A percentile compares a stretch with the other conserved stretches of the same genome.
Evolutionary conservation across 495 filamentous ascomycete genomes (phyloP).

Genomic region (Penicillium antarcticum): DNA sequence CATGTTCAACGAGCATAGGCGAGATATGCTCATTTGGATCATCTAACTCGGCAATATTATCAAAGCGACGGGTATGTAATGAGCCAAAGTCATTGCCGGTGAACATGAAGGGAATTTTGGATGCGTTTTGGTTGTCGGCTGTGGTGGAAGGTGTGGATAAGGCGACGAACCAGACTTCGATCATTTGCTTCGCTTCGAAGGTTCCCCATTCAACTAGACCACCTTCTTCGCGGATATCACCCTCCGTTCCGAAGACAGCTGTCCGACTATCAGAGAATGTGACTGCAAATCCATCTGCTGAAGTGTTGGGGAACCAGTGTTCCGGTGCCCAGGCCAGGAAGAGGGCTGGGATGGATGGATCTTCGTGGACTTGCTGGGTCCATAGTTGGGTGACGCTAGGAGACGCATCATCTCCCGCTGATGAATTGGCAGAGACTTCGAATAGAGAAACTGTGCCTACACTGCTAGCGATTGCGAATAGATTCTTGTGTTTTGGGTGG

Average conservation of each 20-base stretch:
- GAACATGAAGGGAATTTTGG: constrained; percentile 32
- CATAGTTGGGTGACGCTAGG: constrained; percentile 29
- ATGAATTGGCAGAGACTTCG: constrained; percentile 19
- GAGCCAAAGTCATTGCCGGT: constrained; percentile 35
- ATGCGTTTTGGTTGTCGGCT: neutral
- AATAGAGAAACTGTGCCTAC: constrained; percentile 68
- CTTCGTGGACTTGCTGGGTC: constrained; percentile 40
- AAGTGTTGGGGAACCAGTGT: constrained; percentile 27
- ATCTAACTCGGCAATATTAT: constrained; percentile 11
- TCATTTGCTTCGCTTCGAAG: constrained; percentile 33
- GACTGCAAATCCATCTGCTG: constrained; percentile 53
- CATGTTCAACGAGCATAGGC: constrained; percentile 21
- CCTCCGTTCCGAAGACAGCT: constrained; percentile 46
- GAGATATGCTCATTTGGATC: constrained; percentile 17
- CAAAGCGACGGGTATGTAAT: constrained; percentile 32
- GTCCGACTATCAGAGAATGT: constrained; percentile 65
- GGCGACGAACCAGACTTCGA: constrained; percentile 48
- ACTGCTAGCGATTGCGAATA: constrained; percentile 70
- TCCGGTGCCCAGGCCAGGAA: constrained; percentile 70
- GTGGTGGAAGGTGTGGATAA: constrained; percentile 17
- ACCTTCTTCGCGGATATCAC: constrained; percentile 7
- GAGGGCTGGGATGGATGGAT: constrained; percentile 58
- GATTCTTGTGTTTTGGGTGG: constrained; percentile 50
- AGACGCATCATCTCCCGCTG: constrained; percentile 1
- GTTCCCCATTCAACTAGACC: constrained; percentile 22